Evolutionary conservation across 148 eudicot genomes (phyloP).

Genomic region (Arbutus unedo): DNA sequence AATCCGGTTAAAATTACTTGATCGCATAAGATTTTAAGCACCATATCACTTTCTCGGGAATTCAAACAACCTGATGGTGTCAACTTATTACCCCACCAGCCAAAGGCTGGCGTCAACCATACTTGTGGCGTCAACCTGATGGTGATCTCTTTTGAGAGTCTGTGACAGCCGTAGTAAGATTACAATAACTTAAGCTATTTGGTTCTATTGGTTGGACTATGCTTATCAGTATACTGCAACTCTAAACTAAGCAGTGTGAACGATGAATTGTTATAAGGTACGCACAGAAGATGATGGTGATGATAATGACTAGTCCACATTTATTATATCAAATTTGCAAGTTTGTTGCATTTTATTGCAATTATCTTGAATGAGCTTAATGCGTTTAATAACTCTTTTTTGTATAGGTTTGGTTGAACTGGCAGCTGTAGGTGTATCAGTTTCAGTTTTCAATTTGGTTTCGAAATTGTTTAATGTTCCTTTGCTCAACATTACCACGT

Average conservation of each 20-base stretch:
- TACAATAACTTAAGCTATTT: not conserved
- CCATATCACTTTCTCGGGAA: not conserved
- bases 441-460: conserved; percentile 77
- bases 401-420: conserved; percentile 74
- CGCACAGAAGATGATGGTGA: not conserved
- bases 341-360: not conserved
- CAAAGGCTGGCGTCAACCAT: not conserved
- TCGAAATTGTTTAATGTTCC: conserved; percentile 93
- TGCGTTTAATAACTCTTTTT: conserved; percentile 6
- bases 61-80: not conserved
- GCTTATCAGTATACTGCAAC: not conserved
- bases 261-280: not conserved
- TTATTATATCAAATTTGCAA: not conserved
- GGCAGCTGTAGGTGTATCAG: conserved; percentile 96
- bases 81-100: not conserved
- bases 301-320: not conserved
- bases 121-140: too few relatives aligned
- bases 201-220: conserved; percentile 10
- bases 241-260: not conserved
- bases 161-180: not conserved
- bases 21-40: not conserved
- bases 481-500: conserved; percentile 87
- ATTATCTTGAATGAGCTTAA: not conserved
- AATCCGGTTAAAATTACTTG: not conserved
- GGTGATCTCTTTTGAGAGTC: too few relatives aligned